Base-by-base conservation (phyloP, 2,329 filamentous ascomycete species). In the Raffaelea arxii region DNA sequence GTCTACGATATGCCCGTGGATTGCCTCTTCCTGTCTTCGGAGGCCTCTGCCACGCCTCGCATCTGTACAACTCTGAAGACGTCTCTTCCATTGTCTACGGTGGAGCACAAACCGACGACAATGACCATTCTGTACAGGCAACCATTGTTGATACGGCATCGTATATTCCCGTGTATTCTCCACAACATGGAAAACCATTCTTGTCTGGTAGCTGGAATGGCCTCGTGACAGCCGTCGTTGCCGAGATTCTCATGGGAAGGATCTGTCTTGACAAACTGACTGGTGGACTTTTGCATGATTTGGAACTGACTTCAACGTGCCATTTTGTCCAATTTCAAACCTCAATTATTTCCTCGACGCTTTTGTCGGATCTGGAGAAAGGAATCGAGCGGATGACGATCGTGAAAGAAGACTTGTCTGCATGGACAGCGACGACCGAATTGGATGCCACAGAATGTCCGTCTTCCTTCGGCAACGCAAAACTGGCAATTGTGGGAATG, bases 401-500 rank as follows among this genome's bases (percentile, higher is more conserved):
- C n/a, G n/a, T n/a, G n/a, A n/a, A n/a, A n/a, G n/a, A n/a, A n/a
- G n/a, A n/a, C n/a, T n/a, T n/a, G n/a, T n/a, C n/a, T n/a, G n/a
- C n/a, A n/a, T n/a, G n/a, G n/a, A n/a, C n/a, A n/a, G n/a, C n/a
- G 23, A 54, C 64, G 6, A 63, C 65, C 1, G 56, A 62, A 21
- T 59, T 44, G n/a, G 65, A 30, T 2, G 54, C 63, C 16, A 58
- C 60, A 19, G 60, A 35, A 3, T 21, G n/a, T n/a, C 25, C 7
- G 4, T 25, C 63, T 11, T 61, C 65, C 14, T 59, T 51, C 9
- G 67, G 66, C 14, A 65, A 77, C 56, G 77, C 78, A 59, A 90
- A 89, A 63, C 77, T 94, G 51, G 88, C 88, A 48, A 89, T 94
- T 51, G 84, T 94, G 25, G 88, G 88, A 44, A 86, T 88, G 77